phyloP scores from a whole-genome alignment of 2,329 filamentous ascomycete genomes.

The Claviceps arundinis region DNA sequence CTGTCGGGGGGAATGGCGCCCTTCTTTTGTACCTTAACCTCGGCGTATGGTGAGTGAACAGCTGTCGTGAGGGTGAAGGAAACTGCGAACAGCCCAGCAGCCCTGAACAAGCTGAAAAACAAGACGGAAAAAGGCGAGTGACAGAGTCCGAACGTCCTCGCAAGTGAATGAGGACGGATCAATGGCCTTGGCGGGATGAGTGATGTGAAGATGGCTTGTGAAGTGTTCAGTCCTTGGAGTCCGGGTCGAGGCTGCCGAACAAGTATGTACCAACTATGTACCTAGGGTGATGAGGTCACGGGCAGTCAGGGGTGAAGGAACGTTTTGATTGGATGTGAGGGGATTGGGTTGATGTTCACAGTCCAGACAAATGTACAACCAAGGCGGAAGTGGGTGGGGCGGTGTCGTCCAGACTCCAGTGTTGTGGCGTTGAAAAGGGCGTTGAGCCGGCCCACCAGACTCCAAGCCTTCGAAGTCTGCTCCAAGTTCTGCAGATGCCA shows the following conservation, averaged over 20 bases:
- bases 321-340: slow-evolving; percentile 10
- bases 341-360: background rate
- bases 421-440: background rate
- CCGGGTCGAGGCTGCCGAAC: slow-evolving; percentile 5
- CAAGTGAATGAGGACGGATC: background rate
- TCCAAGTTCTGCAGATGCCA: too few relatives aligned
- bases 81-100: background rate
- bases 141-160: background rate
- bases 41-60: background rate
- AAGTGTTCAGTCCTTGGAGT: slow-evolving; percentile 2
- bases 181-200: slow-evolving; percentile 2
- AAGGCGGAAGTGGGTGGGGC: slow-evolving; percentile 4
- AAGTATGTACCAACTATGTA: background rate
- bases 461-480: too few relatives aligned
- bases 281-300: slow-evolving; percentile 14
- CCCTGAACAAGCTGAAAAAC: background rate
- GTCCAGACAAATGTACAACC: background rate
- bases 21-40: background rate
- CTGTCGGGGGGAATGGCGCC: background rate
- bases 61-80: background rate
- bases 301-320: slow-evolving; percentile 7
- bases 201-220: background rate
- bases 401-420: background rate
- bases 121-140: background rate
- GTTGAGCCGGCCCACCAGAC: too few relatives aligned